A percentile compares a stretch with the other conserved stretches of the same genome.
Conservation (phyloP, 192 early-diverging fungal species). For the Entophlyctis luteolus region DNA sequence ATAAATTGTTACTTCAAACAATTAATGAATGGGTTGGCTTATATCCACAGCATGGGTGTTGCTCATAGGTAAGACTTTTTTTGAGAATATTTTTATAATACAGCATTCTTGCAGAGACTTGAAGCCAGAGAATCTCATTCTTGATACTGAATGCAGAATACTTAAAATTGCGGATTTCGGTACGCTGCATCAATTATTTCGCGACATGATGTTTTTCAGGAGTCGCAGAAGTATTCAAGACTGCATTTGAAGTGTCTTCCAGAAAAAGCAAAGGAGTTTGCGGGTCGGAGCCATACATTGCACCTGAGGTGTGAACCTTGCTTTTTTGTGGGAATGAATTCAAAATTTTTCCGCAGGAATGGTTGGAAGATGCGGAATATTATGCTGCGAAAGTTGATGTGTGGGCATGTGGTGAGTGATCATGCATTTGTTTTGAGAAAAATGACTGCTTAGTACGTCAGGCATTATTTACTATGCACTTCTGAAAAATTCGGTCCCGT, state of each 20-base stretch:
- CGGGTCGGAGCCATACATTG: slow-evolving; percentile 56
- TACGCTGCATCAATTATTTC: background rate
- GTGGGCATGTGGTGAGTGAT: slow-evolving; percentile 47
- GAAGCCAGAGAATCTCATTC: slow-evolving; percentile 54
- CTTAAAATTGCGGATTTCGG: slow-evolving; percentile 60
- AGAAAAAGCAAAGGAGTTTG: slow-evolving; percentile 42
- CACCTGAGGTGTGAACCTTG: slow-evolving; percentile 38
- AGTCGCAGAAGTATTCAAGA: slow-evolving; percentile 47
- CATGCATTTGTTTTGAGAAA: background rate
- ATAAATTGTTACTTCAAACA: slow-evolving; percentile 55
- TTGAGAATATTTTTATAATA: background rate
- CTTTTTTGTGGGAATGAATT: background rate
- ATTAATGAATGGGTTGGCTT: slow-evolving; percentile 43
- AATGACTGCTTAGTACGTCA: background rate
- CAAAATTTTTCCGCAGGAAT: slow-evolving; percentile 32
- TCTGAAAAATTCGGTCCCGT: slow-evolving; percentile 44
- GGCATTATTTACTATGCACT: slow-evolving; percentile 47
- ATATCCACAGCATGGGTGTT: slow-evolving; percentile 54
- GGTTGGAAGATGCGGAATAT: slow-evolving; percentile 35
- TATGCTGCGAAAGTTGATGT: slow-evolving; percentile 49
- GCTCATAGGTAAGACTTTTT: slow-evolving; percentile 37
- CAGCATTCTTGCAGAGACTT: slow-evolving; percentile 34
- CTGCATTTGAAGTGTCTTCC: slow-evolving; percentile 42
- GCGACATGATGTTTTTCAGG: slow-evolving; percentile 22
- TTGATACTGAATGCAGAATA: slow-evolving; percentile 41